Evolutionary conservation across 768 basidiomycete species (phyloP).

Genomic region (Phlebiopsis flavidoalba): DNA sequence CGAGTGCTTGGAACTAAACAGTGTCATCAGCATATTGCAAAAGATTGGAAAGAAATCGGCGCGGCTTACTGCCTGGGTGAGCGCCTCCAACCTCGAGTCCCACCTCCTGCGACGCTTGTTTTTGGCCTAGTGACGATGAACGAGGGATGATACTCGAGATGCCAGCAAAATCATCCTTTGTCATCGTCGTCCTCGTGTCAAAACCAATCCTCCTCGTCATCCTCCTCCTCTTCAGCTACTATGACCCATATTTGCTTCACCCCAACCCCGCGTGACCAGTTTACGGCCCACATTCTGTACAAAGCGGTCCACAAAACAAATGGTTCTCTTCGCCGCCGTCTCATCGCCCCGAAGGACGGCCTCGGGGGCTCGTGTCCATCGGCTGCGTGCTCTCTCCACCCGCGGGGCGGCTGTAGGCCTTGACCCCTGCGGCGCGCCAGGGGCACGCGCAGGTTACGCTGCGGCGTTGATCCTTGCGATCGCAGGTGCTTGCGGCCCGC

Average conservation of each 20-base stretch:
- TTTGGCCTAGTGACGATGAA: conserved; percentile 58
- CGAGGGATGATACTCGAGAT: conserved; percentile 71
- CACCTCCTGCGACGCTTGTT: conserved; percentile 68
- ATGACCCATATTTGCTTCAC: conserved; percentile 34
- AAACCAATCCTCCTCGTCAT: conserved; percentile 58
- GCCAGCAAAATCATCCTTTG: conserved; percentile 68
- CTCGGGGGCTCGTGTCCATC: conserved; percentile 77
- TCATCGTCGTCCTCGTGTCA: conserved; percentile 63
- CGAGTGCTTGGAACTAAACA: conserved; percentile 67
- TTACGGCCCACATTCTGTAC: conserved; percentile 11
- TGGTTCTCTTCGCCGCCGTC: conserved; percentile 61
- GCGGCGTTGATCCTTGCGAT: conserved; percentile 36
- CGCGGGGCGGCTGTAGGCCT: conserved; percentile 77
- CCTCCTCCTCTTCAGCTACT: conserved; percentile 18
- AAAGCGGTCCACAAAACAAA: conserved; percentile 19
- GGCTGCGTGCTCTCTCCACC: conserved; percentile 81
- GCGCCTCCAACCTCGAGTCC: conserved; percentile 71
- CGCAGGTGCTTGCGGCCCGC: conserved; percentile 41
- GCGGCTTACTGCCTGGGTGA: conserved; percentile 65
- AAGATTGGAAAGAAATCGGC: not conserved
- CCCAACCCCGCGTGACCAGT: conserved; percentile 29
- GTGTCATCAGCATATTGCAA: not conserved
- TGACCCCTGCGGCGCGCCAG: conserved; percentile 30
- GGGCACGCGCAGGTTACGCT: conserved; percentile 29
- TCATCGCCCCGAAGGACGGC: conserved; percentile 73